Evolutionary conservation across 2,329 filamentous ascomycete species (phyloP), one percentile per base, ranked within the genome.

Genomic region (Penicillium expansum): DNA sequence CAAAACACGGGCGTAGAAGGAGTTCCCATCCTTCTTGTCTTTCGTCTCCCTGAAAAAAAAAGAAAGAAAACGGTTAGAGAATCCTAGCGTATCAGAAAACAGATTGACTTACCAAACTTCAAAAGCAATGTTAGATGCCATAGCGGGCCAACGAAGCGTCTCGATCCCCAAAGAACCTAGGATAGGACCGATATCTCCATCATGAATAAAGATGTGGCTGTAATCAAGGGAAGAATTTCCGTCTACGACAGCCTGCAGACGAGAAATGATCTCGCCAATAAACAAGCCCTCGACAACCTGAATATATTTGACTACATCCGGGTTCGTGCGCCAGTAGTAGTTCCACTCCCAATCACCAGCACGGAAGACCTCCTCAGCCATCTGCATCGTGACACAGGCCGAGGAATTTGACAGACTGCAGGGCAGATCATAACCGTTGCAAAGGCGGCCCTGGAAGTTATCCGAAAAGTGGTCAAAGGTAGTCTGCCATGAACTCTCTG

Each of bases 331-430:
- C 72, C 71, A 76, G 61, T 71, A 75, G 60, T 75, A 76, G 45
- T 76, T 76, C 70, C 72, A 76, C 51, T 74, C 72, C 74, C 74
- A 76, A 47, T 76, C 74, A 6, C 74, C 74, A 1, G 72, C 73
- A 30, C 74, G 72, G 60, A 76, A 76, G 9, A 73, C 72, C 49
- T 74, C 68, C 1, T 75, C 53, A 0, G 70, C 73, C 58, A 74
- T 70, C 0, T 63, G 53, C 32, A 41, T 57, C 0, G 65, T 74
- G n/a, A 72, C 73, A 49, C 74, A 76, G 3, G 62, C 53, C 0
- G 66, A 65, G 0, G 56, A 54, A 45, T 75, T 65, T 0, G 56
- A 55, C 1, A 69, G 5, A 39, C 65, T 65, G 55, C 74, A 76
- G 0, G 74, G 74, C 0, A 76, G 62, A 0, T 64, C 44, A 39